A percentile compares a stretch with the other conserved stretches of the same genome.
phyloP scores from a whole-genome alignment of 2,329 filamentous ascomycete genomes.

The Trichophyton simii region DNA sequence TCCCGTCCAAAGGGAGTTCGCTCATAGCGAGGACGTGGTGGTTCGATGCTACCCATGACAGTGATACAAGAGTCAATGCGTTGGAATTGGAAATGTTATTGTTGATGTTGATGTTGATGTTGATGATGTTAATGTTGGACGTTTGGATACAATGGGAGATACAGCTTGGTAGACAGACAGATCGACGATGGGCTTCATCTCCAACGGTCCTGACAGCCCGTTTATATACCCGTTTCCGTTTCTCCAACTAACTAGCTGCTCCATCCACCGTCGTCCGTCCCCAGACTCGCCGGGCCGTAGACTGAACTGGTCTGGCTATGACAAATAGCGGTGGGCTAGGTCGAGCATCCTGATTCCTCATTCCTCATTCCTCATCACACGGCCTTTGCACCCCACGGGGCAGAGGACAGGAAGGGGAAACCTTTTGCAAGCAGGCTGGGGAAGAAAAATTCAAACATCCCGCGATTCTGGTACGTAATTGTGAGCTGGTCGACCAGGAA shows the following conservation, averaged over 20 bases:
- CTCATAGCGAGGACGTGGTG: not conserved
- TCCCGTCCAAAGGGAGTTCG: slow-evolving; percentile 29
- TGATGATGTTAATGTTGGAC: not conserved
- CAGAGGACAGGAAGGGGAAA: not conserved
- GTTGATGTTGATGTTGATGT: no score
- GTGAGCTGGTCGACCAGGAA: not conserved
- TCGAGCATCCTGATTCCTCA: not conserved
- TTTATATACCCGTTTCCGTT: no score
- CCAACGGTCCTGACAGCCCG: no score
- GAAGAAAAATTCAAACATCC: not conserved
- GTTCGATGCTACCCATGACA: not conserved
- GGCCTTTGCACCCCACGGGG: not conserved
- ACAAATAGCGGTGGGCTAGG: not conserved
- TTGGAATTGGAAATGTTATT: not conserved
- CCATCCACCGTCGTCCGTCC: no score
- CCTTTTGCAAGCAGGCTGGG: not conserved
- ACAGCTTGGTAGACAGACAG: not conserved
- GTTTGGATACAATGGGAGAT: not conserved
- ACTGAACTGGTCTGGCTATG: not conserved
- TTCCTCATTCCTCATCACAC: not conserved
- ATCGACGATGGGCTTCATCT: no score
- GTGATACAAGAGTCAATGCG: not conserved
- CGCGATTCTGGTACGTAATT: not conserved
- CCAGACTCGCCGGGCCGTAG: no score
- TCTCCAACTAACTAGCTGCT: no score